Percentiles rank a stretch among this genome's conserved stretches.
Conservation (phyloP, 805 yeast species). For the Spathaspora arborariae region DNA sequence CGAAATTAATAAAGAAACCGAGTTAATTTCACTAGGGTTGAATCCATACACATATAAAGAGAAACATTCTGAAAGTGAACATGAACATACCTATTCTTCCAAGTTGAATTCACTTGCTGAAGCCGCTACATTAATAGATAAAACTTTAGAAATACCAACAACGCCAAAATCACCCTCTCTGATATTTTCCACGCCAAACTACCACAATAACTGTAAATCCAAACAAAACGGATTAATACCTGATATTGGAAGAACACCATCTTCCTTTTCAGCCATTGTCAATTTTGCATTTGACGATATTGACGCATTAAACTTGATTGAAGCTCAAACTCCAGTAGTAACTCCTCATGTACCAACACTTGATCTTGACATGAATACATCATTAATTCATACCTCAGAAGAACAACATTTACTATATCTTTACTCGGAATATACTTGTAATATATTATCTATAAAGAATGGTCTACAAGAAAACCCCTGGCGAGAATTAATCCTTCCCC, state of each 20-base stretch:
- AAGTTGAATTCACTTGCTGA: not conserved
- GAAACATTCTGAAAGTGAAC: not conserved
- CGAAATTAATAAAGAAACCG: slow-evolving; percentile 46
- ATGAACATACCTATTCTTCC: too few species aligned
- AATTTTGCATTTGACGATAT: slow-evolving; percentile 1
- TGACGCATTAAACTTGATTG: slow-evolving; percentile 7
- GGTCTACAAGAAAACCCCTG: slow-evolving; percentile 69
- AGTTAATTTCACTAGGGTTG: slow-evolving; percentile 46
- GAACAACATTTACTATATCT: slow-evolving; percentile 33
- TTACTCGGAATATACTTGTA: slow-evolving; percentile 34
- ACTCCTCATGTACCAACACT: slow-evolving; percentile 17
- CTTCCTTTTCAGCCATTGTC: slow-evolving; percentile 11
- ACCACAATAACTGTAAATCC: too few species aligned
- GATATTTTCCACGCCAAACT: not conserved
- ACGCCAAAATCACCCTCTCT: not conserved
- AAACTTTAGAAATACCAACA: not conserved
- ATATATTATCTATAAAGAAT: slow-evolving; percentile 58
- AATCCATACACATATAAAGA: slow-evolving; percentile 37
- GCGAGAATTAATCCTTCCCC: slow-evolving; percentile 54
- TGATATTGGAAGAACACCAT: slow-evolving; percentile 12
- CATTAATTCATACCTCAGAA: slow-evolving; percentile 25
- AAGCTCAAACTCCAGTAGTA: slow-evolving; percentile 11
- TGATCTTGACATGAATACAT: slow-evolving; percentile 3
- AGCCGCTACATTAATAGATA: not conserved
- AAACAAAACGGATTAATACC: slow-evolving; percentile 12